Evolutionary conservation across 2,329 filamentous ascomycete species (phyloP), one percentile per base, ranked within the genome.

Genomic region (Fusarium ambrosium): DNA sequence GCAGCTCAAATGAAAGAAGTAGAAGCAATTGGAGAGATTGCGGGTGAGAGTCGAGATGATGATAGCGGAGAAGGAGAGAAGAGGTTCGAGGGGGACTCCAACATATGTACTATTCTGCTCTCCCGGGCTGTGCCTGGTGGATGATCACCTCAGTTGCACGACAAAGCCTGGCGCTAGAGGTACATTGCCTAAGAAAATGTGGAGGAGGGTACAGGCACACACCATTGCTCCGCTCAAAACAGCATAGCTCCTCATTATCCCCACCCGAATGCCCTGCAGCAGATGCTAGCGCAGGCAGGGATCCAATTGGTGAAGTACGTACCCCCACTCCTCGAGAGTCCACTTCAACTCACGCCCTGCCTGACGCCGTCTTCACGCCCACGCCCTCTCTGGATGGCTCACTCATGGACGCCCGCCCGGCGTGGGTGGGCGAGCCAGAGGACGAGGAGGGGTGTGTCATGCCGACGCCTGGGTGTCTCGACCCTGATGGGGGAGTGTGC

Each of bases 141-240:
- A 79, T 78, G 78, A 80, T 77, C 75, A 80, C 48, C 48, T 55
- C 56, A 59, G 75, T 76, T 71, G 72, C 71, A 72, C 68, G 72
- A 72, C 66, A 62, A 59, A 69, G 67, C 66, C 77, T 78, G 68
- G 72, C 74, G 71, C 68, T 76, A 75, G 70, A 77, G 70, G 79
- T 79, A 80, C 79, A 71, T 72, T 80, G 75, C 73, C 79, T 80
- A 76, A 66, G 68, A 76, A 79, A 77, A 73, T 75, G 71, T 75
- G 77, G 73, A 77, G 78, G 74, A 79, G 73, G 74, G 79, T 79
- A 80, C 78, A 74, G 69, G 72, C 70, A 68, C 70, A 69, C 72
- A 72, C 72, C 76, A 67, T 70, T 73, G 39, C 68, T 78, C 77
- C 73, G 68, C 76, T 71, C 65, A 56, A 67, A 79, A 27, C 43